A percentile compares a stretch with the other conserved stretches of the same genome.
These are phyloP conservation scores for Penicillium crystallinum DNA, from an alignment of 495 filamentous ascomycete species.

Conservation along the genomic window DNA sequence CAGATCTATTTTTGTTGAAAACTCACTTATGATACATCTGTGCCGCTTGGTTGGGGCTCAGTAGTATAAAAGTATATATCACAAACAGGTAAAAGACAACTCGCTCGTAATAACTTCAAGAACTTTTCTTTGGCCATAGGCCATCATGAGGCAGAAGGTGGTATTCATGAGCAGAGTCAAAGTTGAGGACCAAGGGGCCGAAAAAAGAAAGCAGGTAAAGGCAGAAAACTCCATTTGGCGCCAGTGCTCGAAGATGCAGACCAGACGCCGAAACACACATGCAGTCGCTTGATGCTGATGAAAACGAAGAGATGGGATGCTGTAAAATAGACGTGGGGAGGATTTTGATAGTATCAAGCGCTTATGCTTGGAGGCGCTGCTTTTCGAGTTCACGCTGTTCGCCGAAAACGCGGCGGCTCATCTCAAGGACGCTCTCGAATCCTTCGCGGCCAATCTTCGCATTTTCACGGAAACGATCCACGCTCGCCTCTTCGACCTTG, in stretches of 20 bases:
- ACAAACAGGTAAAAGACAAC: background rate
- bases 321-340: background rate
- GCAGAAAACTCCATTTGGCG: constrained; percentile 25
- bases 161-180: constrained; percentile 12
- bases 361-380: constrained; percentile 20
- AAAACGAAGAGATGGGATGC: constrained; percentile 8
- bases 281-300: constrained; percentile 31
- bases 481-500: constrained; percentile 84
- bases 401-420: constrained; percentile 86
- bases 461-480: constrained; percentile 87
- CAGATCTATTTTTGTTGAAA: constrained; percentile 4
- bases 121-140: constrained; percentile 18
- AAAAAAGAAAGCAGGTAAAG: background rate
- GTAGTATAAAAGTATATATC: background rate
- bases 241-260: constrained; percentile 28
- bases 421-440: constrained; percentile 89
- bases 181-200: constrained; percentile 1
- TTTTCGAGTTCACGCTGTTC: constrained; percentile 73
- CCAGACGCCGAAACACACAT: constrained; percentile 29
- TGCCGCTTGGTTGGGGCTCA: background rate
- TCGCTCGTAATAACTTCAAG: constrained; percentile 10
- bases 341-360: background rate
- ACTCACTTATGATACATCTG: constrained; percentile 6
- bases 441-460: constrained; percentile 83
- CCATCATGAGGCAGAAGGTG: constrained; percentile 13